Percentiles rank a stretch among this genome's conserved stretches.
Conservation (phyloP, 73 alveolate genomes). For the Paraurostyla sp. region DNA sequence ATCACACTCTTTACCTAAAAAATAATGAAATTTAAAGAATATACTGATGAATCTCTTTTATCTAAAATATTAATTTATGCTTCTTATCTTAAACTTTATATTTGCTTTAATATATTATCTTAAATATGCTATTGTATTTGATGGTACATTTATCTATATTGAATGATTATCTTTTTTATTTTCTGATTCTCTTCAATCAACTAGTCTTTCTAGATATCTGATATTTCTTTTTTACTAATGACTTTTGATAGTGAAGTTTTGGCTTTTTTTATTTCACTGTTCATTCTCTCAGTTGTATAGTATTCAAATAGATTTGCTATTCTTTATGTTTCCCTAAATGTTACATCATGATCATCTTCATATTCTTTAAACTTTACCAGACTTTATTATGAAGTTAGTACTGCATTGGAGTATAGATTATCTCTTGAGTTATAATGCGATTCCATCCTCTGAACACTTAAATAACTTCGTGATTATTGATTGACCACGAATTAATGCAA, state of each 20-base stretch:
- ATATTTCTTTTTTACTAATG: neutral
- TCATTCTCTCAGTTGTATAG: neutral
- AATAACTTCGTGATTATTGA: no score
- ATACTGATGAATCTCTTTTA: neutral
- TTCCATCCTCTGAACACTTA: no score
- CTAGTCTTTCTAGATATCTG: neutral
- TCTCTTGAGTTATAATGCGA: no score
- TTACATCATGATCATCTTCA: no score
- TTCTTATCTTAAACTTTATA: neutral
- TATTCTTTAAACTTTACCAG: no score
- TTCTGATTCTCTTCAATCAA: neutral
- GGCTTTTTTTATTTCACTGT: neutral
- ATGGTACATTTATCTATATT: no score
- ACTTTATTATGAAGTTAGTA: no score
- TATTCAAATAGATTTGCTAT: neutral
- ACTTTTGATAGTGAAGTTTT: neutral
- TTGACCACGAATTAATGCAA: no score
- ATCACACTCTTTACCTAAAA: neutral
- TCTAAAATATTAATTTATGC: neutral
- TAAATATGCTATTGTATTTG: no score
- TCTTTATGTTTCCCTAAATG: neutral
- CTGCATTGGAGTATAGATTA: no score
- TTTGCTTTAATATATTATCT: no score
- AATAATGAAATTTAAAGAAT: neutral
- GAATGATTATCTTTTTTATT: no score